These are phyloP conservation scores for Casuarina equisetifolia DNA, from an alignment of 306 rosid species.

Conservation along the genomic window DNA sequence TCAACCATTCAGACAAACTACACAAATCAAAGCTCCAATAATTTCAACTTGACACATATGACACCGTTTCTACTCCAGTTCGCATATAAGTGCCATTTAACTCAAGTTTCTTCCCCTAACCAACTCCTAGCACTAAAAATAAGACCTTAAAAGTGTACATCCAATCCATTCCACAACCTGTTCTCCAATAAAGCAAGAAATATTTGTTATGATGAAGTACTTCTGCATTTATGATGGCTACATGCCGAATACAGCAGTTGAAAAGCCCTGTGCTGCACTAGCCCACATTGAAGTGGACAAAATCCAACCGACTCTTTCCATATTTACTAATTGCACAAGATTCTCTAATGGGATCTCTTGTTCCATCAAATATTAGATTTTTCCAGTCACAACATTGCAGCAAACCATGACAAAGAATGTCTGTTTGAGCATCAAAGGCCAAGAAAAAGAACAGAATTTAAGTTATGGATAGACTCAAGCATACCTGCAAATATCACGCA, in stretches of 20 bases:
- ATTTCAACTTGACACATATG: neutral
- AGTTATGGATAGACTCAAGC: slow-evolving; percentile 23
- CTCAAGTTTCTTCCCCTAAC: neutral
- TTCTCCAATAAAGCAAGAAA: neutral
- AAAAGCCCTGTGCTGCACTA: neutral
- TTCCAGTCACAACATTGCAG: neutral
- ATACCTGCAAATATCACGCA: slow-evolving; percentile 94
- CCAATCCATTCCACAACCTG: neutral
- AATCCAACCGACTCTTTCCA: neutral
- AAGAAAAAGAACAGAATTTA: slow-evolving; percentile 12
- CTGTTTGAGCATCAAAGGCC: slow-evolving; percentile 20
- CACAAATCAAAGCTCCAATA: neutral
- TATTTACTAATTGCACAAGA: neutral
- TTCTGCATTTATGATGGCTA: neutral
- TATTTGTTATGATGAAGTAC: neutral
- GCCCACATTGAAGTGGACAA: neutral
- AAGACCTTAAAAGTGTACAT: neutral
- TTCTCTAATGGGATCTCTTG: neutral
- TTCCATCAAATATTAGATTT: neutral
- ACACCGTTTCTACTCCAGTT: neutral
- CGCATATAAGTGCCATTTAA: neutral
- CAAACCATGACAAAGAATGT: slow-evolving; percentile 6
- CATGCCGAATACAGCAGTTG: neutral
- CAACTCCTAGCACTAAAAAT: neutral
- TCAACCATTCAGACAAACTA: neutral